Base-by-base conservation (phyloP, 257 asterid genomes). In the Agastache rugosa region DNA sequence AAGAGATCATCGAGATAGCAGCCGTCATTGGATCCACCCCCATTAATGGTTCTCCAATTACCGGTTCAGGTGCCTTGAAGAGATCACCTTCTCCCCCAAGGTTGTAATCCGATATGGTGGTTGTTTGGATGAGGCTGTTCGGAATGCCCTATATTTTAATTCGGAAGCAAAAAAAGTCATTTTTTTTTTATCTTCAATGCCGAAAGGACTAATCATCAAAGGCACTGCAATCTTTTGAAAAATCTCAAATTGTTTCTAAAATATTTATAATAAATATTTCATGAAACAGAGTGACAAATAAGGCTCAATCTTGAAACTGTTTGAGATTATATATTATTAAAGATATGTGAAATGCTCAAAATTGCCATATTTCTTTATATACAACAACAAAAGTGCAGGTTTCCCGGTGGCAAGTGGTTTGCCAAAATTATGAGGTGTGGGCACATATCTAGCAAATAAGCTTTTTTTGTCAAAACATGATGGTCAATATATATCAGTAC, bases 31-130 rank as follows among this genome's bases (percentile, higher is more conserved):
- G 98, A 84, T 95, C 93, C 65, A 91, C 80, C 79, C 86, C 84
- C 74, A 82, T 68, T 22, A 86, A 29, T 16, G 96, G 85, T 73
- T 88, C 94, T 79, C 82, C 88, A 25, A 90, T 80, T 20, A 95
- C 83, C 1, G 93, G 89, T 48, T 88, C 96, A 7, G 99, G 96
- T 23, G 98, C 96, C 69, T 89, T 89, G 86, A 95, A 95, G 68
- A 95, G 97, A 80, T 92, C 97, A 9, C 94, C 96, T 77, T 88
- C 99, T 72, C 75, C 94, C 31, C 98, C 93, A 8, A 89, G 90
- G 83, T 88, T 88, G 86, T 92, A 95, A n/a, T 92, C 98, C 1
- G 89, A 80, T 72, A 91, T 83, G 51, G 84, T 44, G 44, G 92
- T 85, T 58, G 88, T 72, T 67, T 78, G 87, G 63, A 77, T 25